Evolutionary conservation across 2,329 filamentous ascomycete species (phyloP).

Genomic region (Colletotrichum sp.): DNA sequence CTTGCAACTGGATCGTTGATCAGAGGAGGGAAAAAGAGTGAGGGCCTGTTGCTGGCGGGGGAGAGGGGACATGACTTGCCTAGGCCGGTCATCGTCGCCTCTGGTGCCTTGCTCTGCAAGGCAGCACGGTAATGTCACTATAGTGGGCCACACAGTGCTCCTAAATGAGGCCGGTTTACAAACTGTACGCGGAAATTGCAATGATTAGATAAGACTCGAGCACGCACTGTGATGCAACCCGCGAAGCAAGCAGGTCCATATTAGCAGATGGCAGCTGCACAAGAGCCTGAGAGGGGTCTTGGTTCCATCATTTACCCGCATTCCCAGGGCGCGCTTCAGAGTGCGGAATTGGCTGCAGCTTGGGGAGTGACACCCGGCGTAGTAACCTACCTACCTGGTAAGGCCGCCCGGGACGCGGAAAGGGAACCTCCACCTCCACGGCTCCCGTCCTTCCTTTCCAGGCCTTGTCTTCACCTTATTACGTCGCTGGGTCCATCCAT

Average conservation of each 20-base stretch:
- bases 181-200: background rate
- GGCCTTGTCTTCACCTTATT: background rate
- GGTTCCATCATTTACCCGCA: background rate
- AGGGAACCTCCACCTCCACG: background rate
- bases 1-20: background rate
- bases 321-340: background rate
- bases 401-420: background rate
- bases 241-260: background rate
- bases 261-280: background rate
- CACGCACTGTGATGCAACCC: background rate
- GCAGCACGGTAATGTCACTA: background rate
- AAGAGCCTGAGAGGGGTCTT: background rate
- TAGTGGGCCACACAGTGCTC: background rate
- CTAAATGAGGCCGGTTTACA: background rate
- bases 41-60: background rate
- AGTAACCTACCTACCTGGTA: background rate
- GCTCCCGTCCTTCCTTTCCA: constrained; percentile 7
- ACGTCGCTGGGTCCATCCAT: constrained; percentile 17
- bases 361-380: background rate
- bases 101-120: background rate
- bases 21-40: background rate
- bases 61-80: background rate
- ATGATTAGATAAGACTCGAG: background rate
- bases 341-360: background rate
- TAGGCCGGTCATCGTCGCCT: background rate